These are phyloP conservation scores for Kregervanrija pseudodelftensis DNA, from an alignment of 805 yeast genomes.

Conservation along the genomic window DNA sequence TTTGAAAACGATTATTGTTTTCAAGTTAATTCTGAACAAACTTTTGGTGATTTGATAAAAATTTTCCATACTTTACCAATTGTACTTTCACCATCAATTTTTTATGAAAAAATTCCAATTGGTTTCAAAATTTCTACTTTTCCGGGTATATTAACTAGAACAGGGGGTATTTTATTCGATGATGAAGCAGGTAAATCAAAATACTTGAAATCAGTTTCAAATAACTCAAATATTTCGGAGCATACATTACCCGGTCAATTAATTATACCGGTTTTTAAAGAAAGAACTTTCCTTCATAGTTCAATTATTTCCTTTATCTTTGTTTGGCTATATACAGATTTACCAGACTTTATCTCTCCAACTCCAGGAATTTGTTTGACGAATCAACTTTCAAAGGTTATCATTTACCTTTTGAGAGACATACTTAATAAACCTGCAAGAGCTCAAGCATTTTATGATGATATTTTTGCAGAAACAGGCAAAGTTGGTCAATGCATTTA, in stretches of 20 bases:
- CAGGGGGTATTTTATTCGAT: constrained; percentile 71
- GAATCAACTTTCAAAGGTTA: constrained; percentile 39
- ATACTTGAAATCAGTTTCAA: constrained; percentile 39
- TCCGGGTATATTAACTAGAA: constrained; percentile 80
- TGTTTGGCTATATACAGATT: constrained; percentile 85
- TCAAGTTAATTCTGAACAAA: constrained; percentile 52
- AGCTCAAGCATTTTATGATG: constrained; percentile 43
- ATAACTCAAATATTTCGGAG: constrained; percentile 45
- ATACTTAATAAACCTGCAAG: constrained; percentile 33
- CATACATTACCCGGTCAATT: constrained; percentile 88
- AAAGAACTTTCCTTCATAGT: constrained; percentile 35
- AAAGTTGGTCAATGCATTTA: constrained; percentile 54
- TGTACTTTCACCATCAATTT: constrained; percentile 72
- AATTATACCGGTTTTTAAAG: constrained; percentile 65
- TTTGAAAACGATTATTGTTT: constrained; percentile 86
- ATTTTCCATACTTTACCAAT: constrained; percentile 66
- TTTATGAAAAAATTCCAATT: constrained; percentile 56
- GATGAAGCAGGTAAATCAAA: constrained; percentile 45
- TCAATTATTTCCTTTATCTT: constrained; percentile 35
- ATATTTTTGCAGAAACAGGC: constrained; percentile 35
- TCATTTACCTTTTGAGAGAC: constrained; percentile 22
- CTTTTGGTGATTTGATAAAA: constrained; percentile 50
- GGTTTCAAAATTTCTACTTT: constrained; percentile 55
- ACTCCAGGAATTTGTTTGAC: constrained; percentile 88
- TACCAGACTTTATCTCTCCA: constrained; percentile 84